Base-by-base conservation (phyloP, 495 filamentous ascomycete species). In the Hyaloscypha variabilis region DNA sequence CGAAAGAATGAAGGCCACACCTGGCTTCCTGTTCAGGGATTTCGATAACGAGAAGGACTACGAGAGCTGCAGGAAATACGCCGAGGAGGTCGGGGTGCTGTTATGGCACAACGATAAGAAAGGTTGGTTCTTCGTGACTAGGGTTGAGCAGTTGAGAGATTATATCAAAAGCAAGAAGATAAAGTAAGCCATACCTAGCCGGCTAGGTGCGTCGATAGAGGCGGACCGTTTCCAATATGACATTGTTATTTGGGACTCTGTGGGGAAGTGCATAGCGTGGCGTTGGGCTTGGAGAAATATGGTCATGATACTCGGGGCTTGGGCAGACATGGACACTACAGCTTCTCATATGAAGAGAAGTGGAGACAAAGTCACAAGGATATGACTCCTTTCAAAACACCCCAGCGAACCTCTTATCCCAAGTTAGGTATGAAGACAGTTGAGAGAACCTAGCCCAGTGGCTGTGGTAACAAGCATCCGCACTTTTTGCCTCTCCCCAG, bases 61-160 rank as follows among this genome's bases (percentile, higher is more conserved):
- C 70, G 85, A 88, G 60, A 88, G 84, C 14, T 83, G 89, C 52
- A 86, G 83, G 53, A 79, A 77, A 50, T 97, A 97, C 78, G 94
- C 96, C 0, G 90, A 93, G 65, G 92, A 95, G 74, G 87, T 97
- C 67, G 95, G 95, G n/a, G 92, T 98, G 46, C 75, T 97, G 71
- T 84, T 89, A 19, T 98, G 93, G 92, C 92, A 88, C 72, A 92
- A 84, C 64, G 88, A 95, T 65, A 77, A 78, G 46, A 91, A 90
- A 77, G 83, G 87, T 49, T 86, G 89, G 78, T 96, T 97, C 76
- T 97, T 97, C 75, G 92, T 93, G 10, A 94, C 87, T 8, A 87
- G 90, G 69, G 81, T 91, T 68, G 92, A 97, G 73, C 92, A 96
- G 76, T 84, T 98, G 52, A 85, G 85, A 54, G 86, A 88, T 65